phyloP scores from a whole-genome alignment of 169 alveolate species.

The Babesia divergens region DNA sequence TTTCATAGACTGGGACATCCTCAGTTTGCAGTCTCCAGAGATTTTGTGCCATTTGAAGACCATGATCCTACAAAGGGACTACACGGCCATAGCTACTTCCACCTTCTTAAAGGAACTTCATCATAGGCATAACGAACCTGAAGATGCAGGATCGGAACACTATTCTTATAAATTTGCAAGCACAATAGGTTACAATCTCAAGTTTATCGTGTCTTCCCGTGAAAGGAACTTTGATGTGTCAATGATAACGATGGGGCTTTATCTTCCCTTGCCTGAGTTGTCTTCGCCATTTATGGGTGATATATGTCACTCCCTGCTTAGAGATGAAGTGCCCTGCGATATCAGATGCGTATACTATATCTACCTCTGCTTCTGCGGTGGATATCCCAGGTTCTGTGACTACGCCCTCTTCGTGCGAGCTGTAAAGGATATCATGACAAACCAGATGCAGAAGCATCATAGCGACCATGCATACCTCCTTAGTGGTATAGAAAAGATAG shows the following conservation, averaged over 20 bases:
- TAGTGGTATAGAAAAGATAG: slow-evolving; percentile 93
- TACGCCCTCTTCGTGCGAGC: slow-evolving; percentile 94
- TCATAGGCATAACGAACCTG: neutral
- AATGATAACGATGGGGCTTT: neutral
- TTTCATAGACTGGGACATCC: slow-evolving; percentile 20
- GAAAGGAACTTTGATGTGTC: neutral
- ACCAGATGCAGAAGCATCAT: slow-evolving; percentile 87
- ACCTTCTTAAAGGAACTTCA: neutral
- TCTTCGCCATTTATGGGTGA: neutral
- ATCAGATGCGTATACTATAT: slow-evolving; percentile 7
- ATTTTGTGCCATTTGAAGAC: neutral
- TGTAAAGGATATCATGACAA: slow-evolving; percentile 85
- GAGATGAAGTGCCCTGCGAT: neutral
- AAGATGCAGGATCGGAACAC: neutral
- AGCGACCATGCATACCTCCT: slow-evolving; percentile 91
- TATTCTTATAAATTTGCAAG: neutral
- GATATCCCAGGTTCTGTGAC: slow-evolving; percentile 89
- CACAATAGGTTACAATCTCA: neutral
- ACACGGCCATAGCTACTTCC: neutral
- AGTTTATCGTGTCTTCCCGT: neutral
- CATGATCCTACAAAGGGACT: neutral
- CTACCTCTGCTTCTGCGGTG: neutral
- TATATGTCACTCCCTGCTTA: neutral
- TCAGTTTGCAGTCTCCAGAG: slow-evolving; percentile 2
- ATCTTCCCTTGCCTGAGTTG: neutral